Evolutionary conservation across 768 basidiomycete genomes (phyloP), one percentile per base, ranked within the genome.

Genomic region (Boletus rubroflammeus): DNA sequence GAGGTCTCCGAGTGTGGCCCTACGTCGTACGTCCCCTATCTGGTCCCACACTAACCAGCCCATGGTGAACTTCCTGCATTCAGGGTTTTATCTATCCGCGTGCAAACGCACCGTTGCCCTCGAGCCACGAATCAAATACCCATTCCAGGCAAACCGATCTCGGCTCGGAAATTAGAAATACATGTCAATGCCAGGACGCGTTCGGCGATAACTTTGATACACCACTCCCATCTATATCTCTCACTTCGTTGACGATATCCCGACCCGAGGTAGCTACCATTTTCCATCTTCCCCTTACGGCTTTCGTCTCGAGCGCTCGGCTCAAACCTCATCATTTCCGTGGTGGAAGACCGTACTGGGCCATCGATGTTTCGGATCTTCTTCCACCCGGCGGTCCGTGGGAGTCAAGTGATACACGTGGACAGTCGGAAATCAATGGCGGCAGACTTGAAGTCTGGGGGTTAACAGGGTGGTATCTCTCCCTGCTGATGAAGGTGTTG

Each of bases 381-480:
- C 54, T 58, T 26, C 61, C 59, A 21, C 56, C 57, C 21, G 69
- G 65, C 28, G 65, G 62, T 36, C 64, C 65, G 21, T 68, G 71
- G 67, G 63, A 63, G 40, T 54, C 60, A 0, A 72, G 62, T 47
- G 71, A 75, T 58, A 64, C 66, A 50, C 63, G 63, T 38, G 65
- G 70, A 36, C 66, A 70, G 48, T 75, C 77, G 47, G 75, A 80
- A 56, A 69, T 78, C 40, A 76, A 66, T 38, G 70, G 73, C 44
- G 80, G 76, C 11, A 73, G 74, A 53, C 68, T 90, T 15, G 86
- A 91, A 63, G 81, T 90, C 26, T 92, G 90, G 88, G 89, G 90
- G 0, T 70, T 92, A 64, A 90, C 90, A 21, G 90, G 89, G 34
- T 91, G 89, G 88, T 92, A 90, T 72, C 74, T 90, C 50, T 79